These are phyloP conservation scores for Durusdinium trenchii DNA, from an alignment of 73 alveolate species.

Conservation along the genomic window DNA sequence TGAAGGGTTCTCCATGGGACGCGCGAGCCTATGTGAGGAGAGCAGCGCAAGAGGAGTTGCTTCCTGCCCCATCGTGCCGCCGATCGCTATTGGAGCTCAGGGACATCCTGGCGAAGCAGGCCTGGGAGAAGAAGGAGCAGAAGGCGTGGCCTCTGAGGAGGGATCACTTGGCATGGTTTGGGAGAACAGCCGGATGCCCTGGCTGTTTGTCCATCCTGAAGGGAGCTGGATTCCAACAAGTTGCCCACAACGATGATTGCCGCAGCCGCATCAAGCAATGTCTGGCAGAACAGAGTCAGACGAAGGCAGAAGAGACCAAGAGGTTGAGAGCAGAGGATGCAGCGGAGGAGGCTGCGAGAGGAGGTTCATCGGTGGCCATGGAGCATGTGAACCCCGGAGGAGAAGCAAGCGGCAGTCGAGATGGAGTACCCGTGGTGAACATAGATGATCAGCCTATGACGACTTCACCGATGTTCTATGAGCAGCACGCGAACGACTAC, in stretches of 20 bases:
- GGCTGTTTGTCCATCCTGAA: not conserved
- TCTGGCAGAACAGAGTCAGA: not conserved
- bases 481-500: too few species aligned
- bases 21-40: not conserved
- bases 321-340: conserved; percentile 9
- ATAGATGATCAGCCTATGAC: too few species aligned
- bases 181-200: conserved; percentile 6
- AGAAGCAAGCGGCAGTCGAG: too few species aligned
- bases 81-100: not conserved
- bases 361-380: too few species aligned
- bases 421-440: too few species aligned
- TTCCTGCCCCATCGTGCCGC: not conserved
- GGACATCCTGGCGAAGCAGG: not conserved
- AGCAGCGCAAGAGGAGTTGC: not conserved
- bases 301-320: not conserved
- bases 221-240: not conserved
- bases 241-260: conserved; percentile 19
- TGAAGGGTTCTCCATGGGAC: conserved; percentile 5
- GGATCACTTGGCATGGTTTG: not conserved
- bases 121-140: not conserved
- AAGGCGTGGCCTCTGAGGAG: not conserved
- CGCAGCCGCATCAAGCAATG: not conserved
- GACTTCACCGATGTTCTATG: too few species aligned
- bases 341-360: too few species aligned
- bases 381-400: too few species aligned